Percentiles rank a stretch among this genome's conserved stretches.
Conservation (phyloP, 2,329 filamentous ascomycete species). For the Fusarium sp. region DNA sequence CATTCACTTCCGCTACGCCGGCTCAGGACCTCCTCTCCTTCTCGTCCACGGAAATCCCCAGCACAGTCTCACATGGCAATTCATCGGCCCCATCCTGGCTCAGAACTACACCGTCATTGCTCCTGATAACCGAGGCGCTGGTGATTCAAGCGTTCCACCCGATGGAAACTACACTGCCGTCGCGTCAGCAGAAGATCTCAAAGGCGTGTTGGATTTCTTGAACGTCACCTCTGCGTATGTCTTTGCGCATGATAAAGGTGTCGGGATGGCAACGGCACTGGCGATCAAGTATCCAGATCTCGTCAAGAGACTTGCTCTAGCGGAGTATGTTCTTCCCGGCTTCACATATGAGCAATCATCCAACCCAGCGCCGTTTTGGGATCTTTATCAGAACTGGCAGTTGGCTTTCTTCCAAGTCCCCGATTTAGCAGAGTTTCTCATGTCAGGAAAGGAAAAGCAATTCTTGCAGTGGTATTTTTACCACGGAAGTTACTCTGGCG, state of each 20-base stretch:
- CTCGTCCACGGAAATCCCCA: conserved; percentile 54
- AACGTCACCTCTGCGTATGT: conserved; percentile 53
- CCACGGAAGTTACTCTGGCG: conserved; percentile 53
- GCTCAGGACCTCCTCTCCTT: conserved; percentile 50
- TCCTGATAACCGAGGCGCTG: conserved; percentile 52
- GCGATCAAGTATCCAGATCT: conserved; percentile 47
- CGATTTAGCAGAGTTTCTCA: conserved; percentile 56
- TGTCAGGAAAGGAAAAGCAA: conserved; percentile 51
- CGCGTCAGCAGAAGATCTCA: conserved; percentile 50
- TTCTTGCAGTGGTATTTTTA: conserved; percentile 58
- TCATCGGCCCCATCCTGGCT: conserved; percentile 51
- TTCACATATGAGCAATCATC: conserved; percentile 49
- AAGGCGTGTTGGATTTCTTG: conserved; percentile 52
- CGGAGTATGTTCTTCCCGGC: conserved; percentile 54
- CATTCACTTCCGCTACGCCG: conserved; percentile 53
- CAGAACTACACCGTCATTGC: conserved; percentile 55
- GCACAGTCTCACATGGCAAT: conserved; percentile 50
- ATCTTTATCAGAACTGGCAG: conserved; percentile 53
- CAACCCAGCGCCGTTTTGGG: conserved; percentile 45
- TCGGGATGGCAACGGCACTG: conserved; percentile 51
- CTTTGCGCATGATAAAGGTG: conserved; percentile 56
- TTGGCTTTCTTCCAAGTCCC: conserved; percentile 56
- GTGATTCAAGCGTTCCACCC: conserved; percentile 50
- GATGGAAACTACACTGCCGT: conserved; percentile 52
- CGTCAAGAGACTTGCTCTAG: conserved; percentile 47